Base-by-base conservation (phyloP, 495 filamentous ascomycete species). In the Penicillium samsonianum region DNA sequence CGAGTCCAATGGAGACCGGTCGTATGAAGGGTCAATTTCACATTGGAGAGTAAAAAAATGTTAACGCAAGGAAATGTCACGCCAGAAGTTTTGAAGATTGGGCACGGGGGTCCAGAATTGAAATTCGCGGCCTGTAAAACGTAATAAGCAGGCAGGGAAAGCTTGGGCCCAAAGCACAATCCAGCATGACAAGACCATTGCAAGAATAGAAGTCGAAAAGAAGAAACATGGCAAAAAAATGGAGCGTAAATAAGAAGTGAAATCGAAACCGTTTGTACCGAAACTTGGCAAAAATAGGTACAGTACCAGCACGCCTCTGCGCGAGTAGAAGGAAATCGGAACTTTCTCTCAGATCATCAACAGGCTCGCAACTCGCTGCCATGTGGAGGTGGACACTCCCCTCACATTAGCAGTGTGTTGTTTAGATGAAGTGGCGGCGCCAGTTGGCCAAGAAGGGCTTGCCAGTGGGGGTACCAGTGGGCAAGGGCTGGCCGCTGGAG, bases 381-480 rank as follows among this genome's bases (percentile, higher is more conserved):
- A 25, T 16, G 35, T 38, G 35, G 28, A 49, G 54, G 37, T 50
- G 31, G 53, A 57, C 42, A 31, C 43, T 38, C 56, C 46, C 57
- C 57, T 64, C 60, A 57, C 23, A 49, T 42, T 22, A 25, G 51
- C 48, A 33, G 10, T n/a, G 31, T 31, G 23, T 31, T 37, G 28
- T 45, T 67, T 69, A 69, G 59, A 69, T 40, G 63, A 57, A 59
- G 58, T 61, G 59, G 59, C 69, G 69, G 49, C 67, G 67, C 66
- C 67, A 72, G 64, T 61, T 54, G 41, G 65, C 59, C 55, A 66
- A 59, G 56, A 55, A 56, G 23, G 60, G 42, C n/a, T 55, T 23
- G 25, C 55, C 52, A 45, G 54, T 61, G n/a, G 55, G 59, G 40
- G 19, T 64, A 44, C 37, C 10, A 20, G 7, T 46, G 70, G 69